phyloP scores from a whole-genome alignment of 1,284 basidiomycete genomes.

The Trichosporon asahii region DNA sequence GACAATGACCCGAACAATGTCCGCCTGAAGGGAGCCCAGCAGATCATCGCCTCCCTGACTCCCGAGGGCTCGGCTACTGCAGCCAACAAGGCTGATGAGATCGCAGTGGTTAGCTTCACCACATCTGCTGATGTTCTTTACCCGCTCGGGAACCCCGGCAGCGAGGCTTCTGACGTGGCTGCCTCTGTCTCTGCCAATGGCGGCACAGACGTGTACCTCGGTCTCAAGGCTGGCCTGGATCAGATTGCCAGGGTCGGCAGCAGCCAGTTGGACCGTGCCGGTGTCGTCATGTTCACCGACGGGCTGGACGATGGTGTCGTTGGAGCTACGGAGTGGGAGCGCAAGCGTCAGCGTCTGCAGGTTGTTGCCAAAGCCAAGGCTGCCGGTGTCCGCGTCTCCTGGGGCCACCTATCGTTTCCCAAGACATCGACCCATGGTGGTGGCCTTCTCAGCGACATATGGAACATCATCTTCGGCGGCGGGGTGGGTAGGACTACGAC shows the following conservation, averaged over 20 bases:
- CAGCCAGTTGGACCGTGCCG: not conserved
- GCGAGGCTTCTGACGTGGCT: not conserved
- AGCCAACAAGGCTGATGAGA: not conserved
- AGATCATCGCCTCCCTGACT: not conserved
- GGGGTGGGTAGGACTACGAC: not conserved
- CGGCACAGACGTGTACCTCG: not conserved
- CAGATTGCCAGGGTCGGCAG: not conserved
- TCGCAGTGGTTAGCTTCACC: constrained; percentile 5
- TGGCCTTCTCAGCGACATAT: too few species aligned
- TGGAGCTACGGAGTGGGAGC: too few species aligned
- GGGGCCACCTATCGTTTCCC: constrained; percentile 1
- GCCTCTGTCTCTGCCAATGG: not conserved
- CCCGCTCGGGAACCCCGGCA: not conserved
- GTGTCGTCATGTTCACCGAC: constrained; percentile 15
- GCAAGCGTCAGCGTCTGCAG: not conserved
- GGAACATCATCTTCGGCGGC: too few species aligned
- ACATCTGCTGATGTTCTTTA: not conserved
- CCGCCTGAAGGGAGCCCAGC: not conserved
- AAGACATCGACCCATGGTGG: not conserved
- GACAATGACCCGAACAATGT: constrained; percentile 10
- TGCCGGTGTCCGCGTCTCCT: constrained; percentile 6
- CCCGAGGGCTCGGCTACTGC: not conserved
- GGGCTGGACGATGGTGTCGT: not conserved
- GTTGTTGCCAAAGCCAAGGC: not conserved
- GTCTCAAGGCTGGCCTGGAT: not conserved